These are phyloP conservation scores for Colletotrichum abscissum DNA, from an alignment of 2,329 filamentous ascomycete genomes.

Conservation along the genomic window DNA sequence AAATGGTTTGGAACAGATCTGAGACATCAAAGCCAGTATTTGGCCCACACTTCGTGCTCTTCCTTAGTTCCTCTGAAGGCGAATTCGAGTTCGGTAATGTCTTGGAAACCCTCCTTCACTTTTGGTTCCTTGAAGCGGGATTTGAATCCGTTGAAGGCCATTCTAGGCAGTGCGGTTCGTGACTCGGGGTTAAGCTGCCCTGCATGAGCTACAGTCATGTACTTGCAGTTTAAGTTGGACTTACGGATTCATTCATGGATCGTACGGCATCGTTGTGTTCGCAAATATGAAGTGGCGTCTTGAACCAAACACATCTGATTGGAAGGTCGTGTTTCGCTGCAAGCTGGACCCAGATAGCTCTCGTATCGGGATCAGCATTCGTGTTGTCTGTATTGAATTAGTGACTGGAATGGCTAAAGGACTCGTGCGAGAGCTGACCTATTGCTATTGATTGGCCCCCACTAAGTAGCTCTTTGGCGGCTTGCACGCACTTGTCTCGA, in stretches of 20 bases:
- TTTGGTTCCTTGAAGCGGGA: constrained; percentile 80
- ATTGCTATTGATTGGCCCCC: constrained; percentile 78
- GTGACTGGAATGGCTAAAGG: not conserved
- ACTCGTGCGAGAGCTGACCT: constrained; percentile 63
- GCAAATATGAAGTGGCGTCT: constrained; percentile 74
- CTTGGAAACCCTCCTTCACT: constrained; percentile 82
- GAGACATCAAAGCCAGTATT: constrained; percentile 75
- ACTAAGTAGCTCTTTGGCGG: constrained; percentile 73
- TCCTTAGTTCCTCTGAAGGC: constrained; percentile 76
- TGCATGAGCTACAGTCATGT: not conserved
- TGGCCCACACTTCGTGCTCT: constrained; percentile 77
- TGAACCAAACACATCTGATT: constrained; percentile 89
- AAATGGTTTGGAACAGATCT: not conserved
- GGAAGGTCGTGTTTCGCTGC: constrained; percentile 77
- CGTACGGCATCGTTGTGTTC: constrained; percentile 92
- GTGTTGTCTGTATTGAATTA: constrained; percentile 79
- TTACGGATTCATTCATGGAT: constrained; percentile 66
- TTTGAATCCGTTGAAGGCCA: constrained; percentile 83
- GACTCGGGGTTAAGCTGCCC: constrained; percentile 83
- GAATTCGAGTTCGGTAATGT: constrained; percentile 82
- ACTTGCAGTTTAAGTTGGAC: constrained; percentile 17
- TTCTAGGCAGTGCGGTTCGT: constrained; percentile 76
- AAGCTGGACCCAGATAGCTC: constrained; percentile 82
- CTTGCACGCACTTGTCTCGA: constrained; percentile 76
- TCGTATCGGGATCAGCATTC: constrained; percentile 84